Base-by-base conservation (phyloP, 768 basidiomycete species). In the Dioszegia aurantiaca region DNA sequence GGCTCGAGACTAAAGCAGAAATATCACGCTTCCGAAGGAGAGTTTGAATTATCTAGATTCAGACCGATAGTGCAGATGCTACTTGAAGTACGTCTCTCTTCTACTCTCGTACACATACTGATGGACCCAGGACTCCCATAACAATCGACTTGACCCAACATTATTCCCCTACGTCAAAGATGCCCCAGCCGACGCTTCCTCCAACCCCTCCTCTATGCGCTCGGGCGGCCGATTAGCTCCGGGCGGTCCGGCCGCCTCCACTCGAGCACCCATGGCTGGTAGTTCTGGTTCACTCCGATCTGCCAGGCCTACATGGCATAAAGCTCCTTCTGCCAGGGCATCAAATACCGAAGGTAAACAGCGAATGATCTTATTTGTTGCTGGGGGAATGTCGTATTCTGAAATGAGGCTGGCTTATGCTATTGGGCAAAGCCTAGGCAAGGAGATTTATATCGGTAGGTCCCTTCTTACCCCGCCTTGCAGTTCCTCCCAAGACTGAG, bases 381-480 rank as follows among this genome's bases (percentile, higher is more conserved):
- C 89, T 14, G 95, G 95, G 33, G 95, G 95, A 1, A 86, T 93
- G 83, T 93, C 95, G 1, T 92, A 91, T 74, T 94, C 92, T 0
- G 95, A 99, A 77, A 87, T 93, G 77, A 82, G 94, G 59, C 85
- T 91, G 68, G 86, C 84, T 44, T 98, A 97, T 71, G 81, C 86
- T 48, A 80, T 94, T 16, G 87, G 90, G 2, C 81, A 80, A 45
- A 74, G 83, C 1, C 73, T 90, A 52, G 87, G 87, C 68, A 91
- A 87, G 76, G 95, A 99, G 67, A 83, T 98, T 52, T 88, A 85
- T 77, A 88, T 99, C 57, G 95, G 94, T 94, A 66, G 37, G 79
- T 73, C 14, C 1, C 36, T 17, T 24, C 9, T 21, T 39, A 6
- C n/a, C 24, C 21, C 0, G 10, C 27, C 17, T n/a, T n/a, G n/a